A percentile compares a stretch with the other conserved stretches of the same genome.
These are phyloP conservation scores for Primulina eburnea DNA, from an alignment of 257 asterid species.

Conservation along the genomic window DNA sequence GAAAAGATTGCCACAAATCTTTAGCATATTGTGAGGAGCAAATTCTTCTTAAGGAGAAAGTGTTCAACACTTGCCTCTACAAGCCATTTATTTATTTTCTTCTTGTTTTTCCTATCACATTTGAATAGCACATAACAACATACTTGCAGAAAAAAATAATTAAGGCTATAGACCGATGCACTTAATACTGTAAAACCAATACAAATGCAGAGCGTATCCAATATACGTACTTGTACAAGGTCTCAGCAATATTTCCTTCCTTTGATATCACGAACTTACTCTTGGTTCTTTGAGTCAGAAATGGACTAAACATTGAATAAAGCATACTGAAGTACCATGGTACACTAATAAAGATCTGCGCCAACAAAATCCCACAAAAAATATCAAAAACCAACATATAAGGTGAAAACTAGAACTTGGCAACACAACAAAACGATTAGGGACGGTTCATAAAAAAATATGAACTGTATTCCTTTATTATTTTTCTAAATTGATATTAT, in stretches of 20 bases:
- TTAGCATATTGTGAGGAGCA: no score
- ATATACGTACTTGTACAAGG: constrained; percentile 67
- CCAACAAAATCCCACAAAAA: neutral
- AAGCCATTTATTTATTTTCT: no score
- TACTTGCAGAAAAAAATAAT: neutral
- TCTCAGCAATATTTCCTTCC: constrained; percentile 90
- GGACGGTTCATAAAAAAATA: neutral
- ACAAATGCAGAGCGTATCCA: neutral
- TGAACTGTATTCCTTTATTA: no score
- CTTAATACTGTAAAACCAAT: neutral
- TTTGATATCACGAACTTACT: constrained; percentile 90
- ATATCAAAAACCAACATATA: neutral
- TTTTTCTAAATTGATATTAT: no score
- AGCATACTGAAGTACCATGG: constrained; percentile 94
- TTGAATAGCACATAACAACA: no score
- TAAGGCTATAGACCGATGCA: neutral
- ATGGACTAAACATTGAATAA: constrained; percentile 90
- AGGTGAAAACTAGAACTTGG: neutral
- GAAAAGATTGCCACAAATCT: no score
- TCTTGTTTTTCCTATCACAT: no score
- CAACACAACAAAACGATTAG: neutral
- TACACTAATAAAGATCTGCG: constrained; percentile 79
- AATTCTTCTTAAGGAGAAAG: no score
- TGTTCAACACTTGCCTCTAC: no score
- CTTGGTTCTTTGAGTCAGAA: constrained; percentile 91